These are phyloP conservation scores for Cryphonectria carpinicola DNA, from an alignment of 2,329 filamentous ascomycete genomes.

Conservation along the genomic window DNA sequence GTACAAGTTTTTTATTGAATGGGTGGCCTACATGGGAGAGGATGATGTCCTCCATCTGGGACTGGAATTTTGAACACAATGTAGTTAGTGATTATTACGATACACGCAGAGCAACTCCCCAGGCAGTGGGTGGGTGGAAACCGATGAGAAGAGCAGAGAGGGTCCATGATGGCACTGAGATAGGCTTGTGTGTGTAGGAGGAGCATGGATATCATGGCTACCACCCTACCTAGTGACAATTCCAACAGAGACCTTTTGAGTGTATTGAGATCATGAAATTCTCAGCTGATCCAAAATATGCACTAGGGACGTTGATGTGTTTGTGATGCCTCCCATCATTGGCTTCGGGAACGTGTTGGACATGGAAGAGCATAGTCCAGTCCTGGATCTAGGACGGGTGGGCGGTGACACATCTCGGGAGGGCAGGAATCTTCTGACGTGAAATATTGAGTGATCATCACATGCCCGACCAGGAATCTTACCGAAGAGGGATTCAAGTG, in stretches of 20 bases:
- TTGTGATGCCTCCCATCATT: background rate
- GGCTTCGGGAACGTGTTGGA: background rate
- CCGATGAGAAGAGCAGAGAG: background rate
- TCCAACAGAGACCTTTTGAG: background rate
- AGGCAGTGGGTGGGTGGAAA: no score
- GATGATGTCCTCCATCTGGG: background rate
- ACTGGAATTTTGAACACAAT: no score
- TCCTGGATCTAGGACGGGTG: background rate
- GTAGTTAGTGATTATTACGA: background rate
- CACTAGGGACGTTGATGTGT: background rate
- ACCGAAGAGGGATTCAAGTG: background rate
- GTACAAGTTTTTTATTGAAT: no score
- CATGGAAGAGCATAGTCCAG: background rate
- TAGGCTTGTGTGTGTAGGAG: background rate
- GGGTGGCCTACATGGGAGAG: background rate
- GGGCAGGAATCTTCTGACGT: background rate
- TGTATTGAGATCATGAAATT: background rate
- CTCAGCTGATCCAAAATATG: background rate
- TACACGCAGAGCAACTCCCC: background rate
- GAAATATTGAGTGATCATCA: background rate
- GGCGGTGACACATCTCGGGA: background rate
- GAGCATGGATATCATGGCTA: background rate
- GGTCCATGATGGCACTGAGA: background rate
- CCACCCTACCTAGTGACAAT: background rate
- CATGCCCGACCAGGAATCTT: background rate